Conservation (phyloP, 805 yeast species). For the Candida pini region DNA sequence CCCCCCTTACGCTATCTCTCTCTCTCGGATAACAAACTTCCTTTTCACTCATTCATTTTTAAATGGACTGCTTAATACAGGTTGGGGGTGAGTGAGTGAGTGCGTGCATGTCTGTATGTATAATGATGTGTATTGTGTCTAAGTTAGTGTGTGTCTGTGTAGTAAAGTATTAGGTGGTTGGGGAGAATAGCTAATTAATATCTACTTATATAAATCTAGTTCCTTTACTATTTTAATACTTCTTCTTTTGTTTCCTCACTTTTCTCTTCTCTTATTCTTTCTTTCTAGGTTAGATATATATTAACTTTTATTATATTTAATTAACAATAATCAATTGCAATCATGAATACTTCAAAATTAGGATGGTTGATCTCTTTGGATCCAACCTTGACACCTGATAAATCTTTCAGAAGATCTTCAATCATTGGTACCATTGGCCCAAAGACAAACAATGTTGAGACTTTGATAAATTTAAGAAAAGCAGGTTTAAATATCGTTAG, state of each 20-base stretch:
- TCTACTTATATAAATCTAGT: background rate
- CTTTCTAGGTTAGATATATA: background rate
- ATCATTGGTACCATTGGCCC: constrained; percentile 99
- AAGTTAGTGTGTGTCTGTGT: background rate
- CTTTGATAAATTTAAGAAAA: constrained; percentile 80
- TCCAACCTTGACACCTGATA: constrained; percentile 67
- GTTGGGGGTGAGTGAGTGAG: too few species aligned
- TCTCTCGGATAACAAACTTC: too few species aligned
- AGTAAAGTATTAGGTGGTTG: too few species aligned
- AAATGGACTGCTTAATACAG: too few species aligned
- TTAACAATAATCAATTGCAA: constrained; percentile 1
- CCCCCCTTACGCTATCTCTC: too few species aligned
- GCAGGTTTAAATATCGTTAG: constrained; percentile 98
- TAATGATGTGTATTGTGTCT: too few species aligned
- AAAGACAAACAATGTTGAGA: constrained; percentile 87
- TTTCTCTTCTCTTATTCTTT: background rate
- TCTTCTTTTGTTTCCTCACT: background rate
- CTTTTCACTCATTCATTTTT: too few species aligned
- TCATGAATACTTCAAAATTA: constrained; percentile 39
- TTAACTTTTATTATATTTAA: background rate
- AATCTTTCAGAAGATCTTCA: constrained; percentile 84
- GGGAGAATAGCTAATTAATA: too few species aligned
- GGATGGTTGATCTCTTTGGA: constrained; percentile 83
- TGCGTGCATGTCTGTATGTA: too few species aligned
- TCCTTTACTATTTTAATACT: background rate